These are phyloP conservation scores for Boletus sp. DNA, from an alignment of 768 basidiomycete species.

Conservation along the genomic window DNA sequence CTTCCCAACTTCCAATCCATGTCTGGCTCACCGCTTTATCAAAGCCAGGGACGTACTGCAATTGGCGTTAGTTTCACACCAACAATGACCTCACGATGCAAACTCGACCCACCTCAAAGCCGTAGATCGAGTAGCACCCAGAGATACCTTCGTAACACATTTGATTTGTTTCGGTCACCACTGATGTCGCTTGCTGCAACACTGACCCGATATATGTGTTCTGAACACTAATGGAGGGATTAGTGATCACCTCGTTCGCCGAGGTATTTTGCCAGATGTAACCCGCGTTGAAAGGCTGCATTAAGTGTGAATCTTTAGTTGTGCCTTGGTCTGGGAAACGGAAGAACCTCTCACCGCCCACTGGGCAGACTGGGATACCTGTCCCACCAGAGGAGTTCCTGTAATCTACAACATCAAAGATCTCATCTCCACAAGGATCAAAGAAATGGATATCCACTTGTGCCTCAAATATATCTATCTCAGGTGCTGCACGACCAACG, in stretches of 20 bases:
- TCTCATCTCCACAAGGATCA: slow-evolving; percentile 8
- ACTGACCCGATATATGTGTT: slow-evolving; percentile 68
- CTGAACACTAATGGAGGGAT: slow-evolving; percentile 50
- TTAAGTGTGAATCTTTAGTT: neutral
- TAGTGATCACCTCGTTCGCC: slow-evolving; percentile 52
- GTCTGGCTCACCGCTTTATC: slow-evolving; percentile 52
- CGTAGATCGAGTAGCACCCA: slow-evolving; percentile 71
- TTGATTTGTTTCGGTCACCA: slow-evolving; percentile 62
- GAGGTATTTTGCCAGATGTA: slow-evolving; percentile 69
- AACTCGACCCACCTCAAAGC: slow-evolving; percentile 59
- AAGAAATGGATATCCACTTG: slow-evolving; percentile 36
- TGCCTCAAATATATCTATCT: slow-evolving; percentile 90
- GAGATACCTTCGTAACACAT: slow-evolving; percentile 62
- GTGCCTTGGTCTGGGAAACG: neutral
- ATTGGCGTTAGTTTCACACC: neutral
- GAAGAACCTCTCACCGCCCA: slow-evolving; percentile 57
- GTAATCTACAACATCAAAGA: slow-evolving; percentile 42
- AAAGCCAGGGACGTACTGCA: slow-evolving; percentile 49
- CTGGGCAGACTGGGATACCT: slow-evolving; percentile 84
- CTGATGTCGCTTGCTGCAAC: slow-evolving; percentile 79
- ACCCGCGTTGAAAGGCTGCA: slow-evolving; percentile 68
- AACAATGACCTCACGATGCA: neutral
- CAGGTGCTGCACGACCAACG: slow-evolving; percentile 80
- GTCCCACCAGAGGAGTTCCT: slow-evolving; percentile 41
- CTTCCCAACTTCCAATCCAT: neutral